Base-by-base conservation (phyloP, 768 basidiomycete genomes). In the Mycena rebaudengoi region DNA sequence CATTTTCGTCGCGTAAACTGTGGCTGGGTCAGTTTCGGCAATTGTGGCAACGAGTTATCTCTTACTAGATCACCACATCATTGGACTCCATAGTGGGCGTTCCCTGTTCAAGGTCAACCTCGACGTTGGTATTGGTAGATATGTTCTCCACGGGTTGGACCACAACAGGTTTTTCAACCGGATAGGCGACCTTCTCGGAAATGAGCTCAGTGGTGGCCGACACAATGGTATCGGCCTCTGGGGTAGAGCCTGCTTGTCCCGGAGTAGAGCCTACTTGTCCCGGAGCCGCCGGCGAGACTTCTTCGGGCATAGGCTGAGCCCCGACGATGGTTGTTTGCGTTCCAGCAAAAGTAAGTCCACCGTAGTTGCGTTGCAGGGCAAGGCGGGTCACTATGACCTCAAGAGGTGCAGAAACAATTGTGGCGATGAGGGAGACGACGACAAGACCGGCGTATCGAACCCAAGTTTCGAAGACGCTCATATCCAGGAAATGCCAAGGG, bases 1-100 rank as follows among this genome's bases (percentile, higher is more conserved):
- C 72, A 4, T 71, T 74, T 13, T 73, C 73, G 13, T 51, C 66
- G 18, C 73, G 72, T 32, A 76, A 57, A 33, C 73, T 76, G 40
- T 64, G 32, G 55, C 20, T n/a, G 29, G 2, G n/a, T 64, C n/a
- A 60, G 48, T 28, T 6, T 25, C 25, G n/a, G 44, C 20, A n/a
- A 44, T 10, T 13, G 28, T 39, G 12, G 44, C 14, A 7, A 7
- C 11, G 32, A 28, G 67, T n/a, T n/a, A n/a, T n/a, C n/a, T n/a
- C 68, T 5, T 29, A 65, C 72, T 45, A 51, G 52, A 69, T 64
- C 10, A 65, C 53, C 11, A 48, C 12, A 50, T 60, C 32, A 20
- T 62, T 26, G 10, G 53, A 32, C 21, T 30, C 41, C 14, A 52
- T 41, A 13, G 32, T 6, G 37, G 26, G 14, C 35, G 30, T 50